Conservation (phyloP, 129 eudicot species). For the Smallanthus sonchifolius region DNA sequence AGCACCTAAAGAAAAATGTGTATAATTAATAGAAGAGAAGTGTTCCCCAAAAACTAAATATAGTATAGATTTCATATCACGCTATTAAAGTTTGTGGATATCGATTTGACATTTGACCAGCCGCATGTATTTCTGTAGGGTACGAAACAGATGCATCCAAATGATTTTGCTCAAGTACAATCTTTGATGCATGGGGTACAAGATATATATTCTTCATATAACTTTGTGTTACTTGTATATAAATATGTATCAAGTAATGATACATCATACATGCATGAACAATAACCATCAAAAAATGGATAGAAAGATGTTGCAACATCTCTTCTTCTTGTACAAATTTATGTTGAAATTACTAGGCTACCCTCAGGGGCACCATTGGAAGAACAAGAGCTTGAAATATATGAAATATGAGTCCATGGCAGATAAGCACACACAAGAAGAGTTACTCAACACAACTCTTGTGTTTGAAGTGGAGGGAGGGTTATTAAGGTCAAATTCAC, state of each 20-base stretch:
- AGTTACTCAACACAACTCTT: constrained; percentile 16
- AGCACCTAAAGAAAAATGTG: too few species aligned
- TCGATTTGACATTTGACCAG: constrained; percentile 16
- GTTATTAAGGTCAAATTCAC: constrained; percentile 40
- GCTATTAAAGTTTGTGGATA: background rate
- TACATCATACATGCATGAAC: constrained; percentile 7
- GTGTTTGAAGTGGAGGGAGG: constrained; percentile 44
- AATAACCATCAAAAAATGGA: constrained; percentile 20
- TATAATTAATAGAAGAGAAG: too few species aligned
- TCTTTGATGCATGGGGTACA: constrained; percentile 10
- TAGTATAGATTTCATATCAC: background rate
- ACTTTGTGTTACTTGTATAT: constrained; percentile 11
- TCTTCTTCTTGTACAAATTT: constrained; percentile 25
- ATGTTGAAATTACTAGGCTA: constrained; percentile 30
- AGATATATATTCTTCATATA: background rate
- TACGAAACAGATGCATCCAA: constrained; percentile 3
- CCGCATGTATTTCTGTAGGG: constrained; percentile 4
- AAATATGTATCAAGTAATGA: constrained; percentile 3
- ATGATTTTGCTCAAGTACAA: background rate
- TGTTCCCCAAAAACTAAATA: too few species aligned
- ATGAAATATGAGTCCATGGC: constrained; percentile 30
- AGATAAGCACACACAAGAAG: constrained; percentile 21
- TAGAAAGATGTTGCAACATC: constrained; percentile 22
- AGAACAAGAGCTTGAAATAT: constrained; percentile 19
- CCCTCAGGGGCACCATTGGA: constrained; percentile 29